Percentiles rank a stretch among this genome's conserved stretches.
phyloP scores from a whole-genome alignment of 768 basidiomycete genomes.

The Tricholoma sp. region DNA sequence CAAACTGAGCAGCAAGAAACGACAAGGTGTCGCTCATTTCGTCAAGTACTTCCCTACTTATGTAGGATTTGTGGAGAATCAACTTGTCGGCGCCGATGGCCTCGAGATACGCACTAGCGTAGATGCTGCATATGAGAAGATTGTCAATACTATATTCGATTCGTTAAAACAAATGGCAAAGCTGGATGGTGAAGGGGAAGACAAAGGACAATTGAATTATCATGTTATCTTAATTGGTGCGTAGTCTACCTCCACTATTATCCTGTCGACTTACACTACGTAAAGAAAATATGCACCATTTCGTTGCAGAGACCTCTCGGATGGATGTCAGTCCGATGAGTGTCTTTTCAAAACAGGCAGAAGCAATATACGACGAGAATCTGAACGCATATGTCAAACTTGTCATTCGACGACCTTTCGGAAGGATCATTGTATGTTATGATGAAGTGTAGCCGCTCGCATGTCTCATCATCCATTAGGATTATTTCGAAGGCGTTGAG shows the following conservation, averaged over 20 bases:
- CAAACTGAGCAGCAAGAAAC: slow-evolving; percentile 87
- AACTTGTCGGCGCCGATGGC: slow-evolving; percentile 71
- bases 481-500: slow-evolving; percentile 92
- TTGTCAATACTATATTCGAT: slow-evolving; percentile 89
- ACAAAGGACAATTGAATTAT: slow-evolving; percentile 95
- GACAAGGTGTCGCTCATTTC: slow-evolving; percentile 88
- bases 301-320: slow-evolving; percentile 75
- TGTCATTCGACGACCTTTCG: slow-evolving; percentile 80
- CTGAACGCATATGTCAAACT: slow-evolving; percentile 81
- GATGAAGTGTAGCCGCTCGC: background rate
- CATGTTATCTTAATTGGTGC: slow-evolving; percentile 92
- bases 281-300: slow-evolving; percentile 95
- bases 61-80: slow-evolving; percentile 76
- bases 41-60: slow-evolving; percentile 92
- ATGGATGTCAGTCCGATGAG: slow-evolving; percentile 61
- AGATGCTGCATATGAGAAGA: slow-evolving; percentile 80
- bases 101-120: slow-evolving; percentile 76
- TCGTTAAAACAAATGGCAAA: slow-evolving; percentile 95
- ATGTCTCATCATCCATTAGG: slow-evolving; percentile 40
- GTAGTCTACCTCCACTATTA: slow-evolving; percentile 20
- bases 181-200: slow-evolving; percentile 87
- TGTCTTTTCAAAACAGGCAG: slow-evolving; percentile 65
- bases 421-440: slow-evolving; percentile 72
- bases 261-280: background rate
- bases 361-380: slow-evolving; percentile 87